These are phyloP conservation scores for Calonectria pauciramosa DNA, from an alignment of 2,329 filamentous ascomycete genomes.

Conservation along the genomic window DNA sequence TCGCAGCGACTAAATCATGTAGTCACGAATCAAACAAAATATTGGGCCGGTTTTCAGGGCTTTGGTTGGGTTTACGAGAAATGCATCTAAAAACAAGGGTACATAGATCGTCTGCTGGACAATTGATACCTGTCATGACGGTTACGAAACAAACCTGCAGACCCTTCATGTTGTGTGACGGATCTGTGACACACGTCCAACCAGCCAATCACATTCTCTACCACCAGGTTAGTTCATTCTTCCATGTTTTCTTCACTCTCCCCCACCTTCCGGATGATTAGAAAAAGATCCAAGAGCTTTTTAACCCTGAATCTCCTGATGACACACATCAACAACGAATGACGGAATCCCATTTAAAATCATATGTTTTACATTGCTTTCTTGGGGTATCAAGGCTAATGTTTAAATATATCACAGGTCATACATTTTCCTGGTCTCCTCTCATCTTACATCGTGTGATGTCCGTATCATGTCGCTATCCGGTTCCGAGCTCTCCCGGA, in stretches of 20 bases:
- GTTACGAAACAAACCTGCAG: conserved; percentile 48
- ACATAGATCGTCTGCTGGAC: conserved; percentile 65
- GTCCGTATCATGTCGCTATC: conserved; percentile 26
- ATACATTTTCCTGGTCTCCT: conserved; percentile 20
- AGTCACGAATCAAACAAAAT: conserved; percentile 51
- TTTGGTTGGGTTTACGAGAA: conserved; percentile 61
- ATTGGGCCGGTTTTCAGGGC: conserved; percentile 57
- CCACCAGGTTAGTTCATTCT: conserved; percentile 61
- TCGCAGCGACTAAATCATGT: conserved; percentile 65
- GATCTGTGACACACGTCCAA: conserved; percentile 36
- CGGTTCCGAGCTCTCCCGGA: conserved; percentile 22
- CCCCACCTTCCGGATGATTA: conserved; percentile 65
- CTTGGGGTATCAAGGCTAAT: conserved; percentile 58
- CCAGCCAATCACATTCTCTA: conserved; percentile 17
- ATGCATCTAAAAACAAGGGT: conserved; percentile 56
- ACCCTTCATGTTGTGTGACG: conserved; percentile 35
- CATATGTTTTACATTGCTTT: conserved; percentile 37
- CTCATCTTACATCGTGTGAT: conserved; percentile 34
- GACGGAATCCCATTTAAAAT: conserved; percentile 56
- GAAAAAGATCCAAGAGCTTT: conserved; percentile 72
- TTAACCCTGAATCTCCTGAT: conserved; percentile 76
- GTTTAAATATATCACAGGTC: conserved; percentile 36
- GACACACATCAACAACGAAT: conserved; percentile 71
- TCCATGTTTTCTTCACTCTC: conserved; percentile 22
- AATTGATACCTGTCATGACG: conserved; percentile 53